These are phyloP conservation scores for Friedmanniomyces endolithicus DNA, from an alignment of 495 filamentous ascomycete species.

Conservation along the genomic window DNA sequence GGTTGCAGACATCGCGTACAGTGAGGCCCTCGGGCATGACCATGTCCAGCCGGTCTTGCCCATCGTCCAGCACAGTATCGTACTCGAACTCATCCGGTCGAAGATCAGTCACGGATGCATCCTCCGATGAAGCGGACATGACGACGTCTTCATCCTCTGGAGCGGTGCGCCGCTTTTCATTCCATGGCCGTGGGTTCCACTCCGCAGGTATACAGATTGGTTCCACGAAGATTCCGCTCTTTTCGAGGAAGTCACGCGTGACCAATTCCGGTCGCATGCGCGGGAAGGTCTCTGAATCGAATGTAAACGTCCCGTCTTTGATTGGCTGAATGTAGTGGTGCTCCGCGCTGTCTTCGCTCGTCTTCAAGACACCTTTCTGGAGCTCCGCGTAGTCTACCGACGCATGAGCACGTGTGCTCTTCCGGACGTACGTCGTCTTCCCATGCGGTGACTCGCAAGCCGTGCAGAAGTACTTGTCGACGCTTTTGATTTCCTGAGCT, in stretches of 20 bases:
- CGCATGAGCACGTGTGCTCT: slow-evolving; percentile 49
- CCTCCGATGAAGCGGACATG: not conserved
- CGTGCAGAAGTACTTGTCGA: slow-evolving; percentile 61
- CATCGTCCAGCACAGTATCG: slow-evolving; percentile 42
- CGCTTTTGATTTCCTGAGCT: slow-evolving; percentile 52
- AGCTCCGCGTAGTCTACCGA: slow-evolving; percentile 66
- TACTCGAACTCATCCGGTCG: slow-evolving; percentile 25
- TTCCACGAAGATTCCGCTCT: slow-evolving; percentile 53
- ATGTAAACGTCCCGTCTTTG: slow-evolving; percentile 52
- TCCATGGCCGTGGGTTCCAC: slow-evolving; percentile 43
- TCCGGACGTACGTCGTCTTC: slow-evolving; percentile 40
- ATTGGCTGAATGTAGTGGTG: slow-evolving; percentile 65
- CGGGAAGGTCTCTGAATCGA: slow-evolving; percentile 51
- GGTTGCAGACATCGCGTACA: slow-evolving; percentile 51
- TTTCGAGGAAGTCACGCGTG: slow-evolving; percentile 55
- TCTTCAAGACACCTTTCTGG: slow-evolving; percentile 59
- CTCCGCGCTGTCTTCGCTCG: slow-evolving; percentile 53
- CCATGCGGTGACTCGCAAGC: slow-evolving; percentile 48
- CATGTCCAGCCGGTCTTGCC: slow-evolving; percentile 61
- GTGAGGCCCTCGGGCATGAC: slow-evolving; percentile 58
- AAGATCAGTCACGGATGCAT: not conserved
- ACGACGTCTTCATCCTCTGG: not conserved
- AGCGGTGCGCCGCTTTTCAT: not conserved
- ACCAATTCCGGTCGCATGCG: slow-evolving; percentile 57
- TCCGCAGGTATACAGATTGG: slow-evolving; percentile 58